A percentile compares a stretch with the other conserved stretches of the same genome.
Conservation (phyloP, 495 filamentous ascomycete species). For the Acidomyces sp. region DNA sequence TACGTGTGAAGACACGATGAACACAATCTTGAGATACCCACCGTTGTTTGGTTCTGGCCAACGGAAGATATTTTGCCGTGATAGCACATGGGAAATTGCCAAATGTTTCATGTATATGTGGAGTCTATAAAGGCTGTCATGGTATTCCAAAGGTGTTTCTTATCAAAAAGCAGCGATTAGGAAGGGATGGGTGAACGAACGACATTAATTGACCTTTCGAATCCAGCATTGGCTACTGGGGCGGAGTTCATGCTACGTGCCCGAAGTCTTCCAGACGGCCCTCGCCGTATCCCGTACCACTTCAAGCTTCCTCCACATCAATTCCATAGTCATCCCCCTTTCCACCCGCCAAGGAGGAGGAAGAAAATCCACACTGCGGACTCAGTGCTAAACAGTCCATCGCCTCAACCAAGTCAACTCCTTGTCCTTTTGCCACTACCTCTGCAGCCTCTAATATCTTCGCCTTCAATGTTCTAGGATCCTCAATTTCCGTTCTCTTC, state of each 20-base stretch:
- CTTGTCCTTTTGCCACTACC: constrained; percentile 19
- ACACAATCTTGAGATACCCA: too few relatives aligned
- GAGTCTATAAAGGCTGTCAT: too few relatives aligned
- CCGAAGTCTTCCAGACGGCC: constrained; percentile 22
- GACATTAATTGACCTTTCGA: too few relatives aligned
- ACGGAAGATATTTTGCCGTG: not conserved
- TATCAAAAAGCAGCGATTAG: too few relatives aligned
- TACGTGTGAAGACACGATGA: too few relatives aligned
- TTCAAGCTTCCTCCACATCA: constrained; percentile 26
- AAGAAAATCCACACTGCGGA: constrained; percentile 28
- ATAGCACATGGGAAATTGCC: too few relatives aligned
- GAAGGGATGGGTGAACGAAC: too few relatives aligned
- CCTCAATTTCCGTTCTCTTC: constrained; percentile 24
- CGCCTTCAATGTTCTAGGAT: constrained; percentile 20
- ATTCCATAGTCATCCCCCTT: constrained; percentile 21
- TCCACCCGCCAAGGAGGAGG: constrained; percentile 23
- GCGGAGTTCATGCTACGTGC: too few relatives aligned
- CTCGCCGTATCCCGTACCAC: constrained; percentile 26
- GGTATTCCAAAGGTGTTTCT: too few relatives aligned
- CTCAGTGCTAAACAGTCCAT: constrained; percentile 23
- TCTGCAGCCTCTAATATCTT: constrained; percentile 23
- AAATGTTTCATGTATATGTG: too few relatives aligned
- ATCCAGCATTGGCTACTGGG: too few relatives aligned
- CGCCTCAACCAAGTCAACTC: constrained; percentile 1
- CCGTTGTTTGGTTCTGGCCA: too few relatives aligned